Base-by-base conservation (phyloP, 73 alveolate species). In the Paramecium caudatum region DNA sequence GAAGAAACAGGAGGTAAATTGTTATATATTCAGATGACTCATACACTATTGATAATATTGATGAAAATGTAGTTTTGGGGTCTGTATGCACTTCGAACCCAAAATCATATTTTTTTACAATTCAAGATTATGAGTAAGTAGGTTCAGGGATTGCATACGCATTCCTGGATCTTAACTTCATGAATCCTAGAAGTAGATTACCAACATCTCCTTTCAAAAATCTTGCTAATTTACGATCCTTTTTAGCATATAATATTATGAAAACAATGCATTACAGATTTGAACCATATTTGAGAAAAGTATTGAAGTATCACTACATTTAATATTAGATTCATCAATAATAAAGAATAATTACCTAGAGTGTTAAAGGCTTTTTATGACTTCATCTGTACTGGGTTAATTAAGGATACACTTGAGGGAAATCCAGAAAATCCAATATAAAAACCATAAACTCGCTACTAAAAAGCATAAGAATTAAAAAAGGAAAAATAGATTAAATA, bases 281-380 rank as follows among this genome's bases (percentile, higher is more conserved):
- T n/a, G 82, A 78, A 49, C 63, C 74, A 33, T 86, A 63, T 39
- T 61, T 86, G n/a, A 70, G 93, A 47, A 86, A 86, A 47, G 88
- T 86, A 9, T 43, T 86, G 5, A 86, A 78, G 85, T 62, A 86
- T 41, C 19, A 9, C 7, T 33, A 25, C 10, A 65, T 65, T 4
- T 27, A 33, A 13, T 65, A 10, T 33, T 1, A 65, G 83, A 23
- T 33, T 33, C 34, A 65, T 65, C 27, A 65, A 65, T n/a, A 86
- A 62, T 17, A 86, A 86, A 46, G 93, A 86, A 46, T 62, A 86
- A 62, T 41, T 86, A 19, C 43, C 46, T 34, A 86, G 93, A 41
- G 80, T 46, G 3, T 33, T 86, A 19, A 86, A 86, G 25, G 82
- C 90, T 17, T 65, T 86, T 39, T 86, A 78, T 70, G 69, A 62